Base-by-base conservation (phyloP, 306 rosid genomes). In the Pterocarpus santalinus region DNA sequence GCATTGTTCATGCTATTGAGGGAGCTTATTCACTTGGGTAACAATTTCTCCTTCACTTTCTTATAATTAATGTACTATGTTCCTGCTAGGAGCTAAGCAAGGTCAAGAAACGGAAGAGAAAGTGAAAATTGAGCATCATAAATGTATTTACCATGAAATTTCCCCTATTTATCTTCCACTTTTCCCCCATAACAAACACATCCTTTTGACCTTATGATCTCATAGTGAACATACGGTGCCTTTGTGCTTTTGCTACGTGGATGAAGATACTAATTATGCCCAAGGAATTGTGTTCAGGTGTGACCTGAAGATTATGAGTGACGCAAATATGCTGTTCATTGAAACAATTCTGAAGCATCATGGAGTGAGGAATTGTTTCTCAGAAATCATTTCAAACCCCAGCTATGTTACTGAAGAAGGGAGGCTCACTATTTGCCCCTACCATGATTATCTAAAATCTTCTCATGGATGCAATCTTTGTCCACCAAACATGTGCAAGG, bases 401-500 rank as follows among this genome's bases (percentile, higher is more conserved):
- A 84, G 92, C 82, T 47, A 56, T 55, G 75, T 88, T 39, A 83
- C 80, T 77, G 94, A 75, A 76, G 85, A 86, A 65, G 88, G 89
- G 68, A 90, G 89, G 69, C 89, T 90, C 41, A 82, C 75, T 61
- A 85, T 92, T 73, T 82, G 49, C n/a, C 94, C 92, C 8, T 92
- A 58, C 86, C 89, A 87, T 86, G 94, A 92, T 88, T 90, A 87
- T 77, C 66, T 7, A 5, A 47, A 83, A 28, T 82, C 92, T 65
- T 84, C 92, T 57, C 97, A 92, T 74, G 90, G 88, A 70, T 88
- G 94, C 84, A 78, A 33, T 43, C 80, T 88, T 17, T 92, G 97
- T 81, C 94, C 94, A 80, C 89, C 92, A 76, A 92, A 90, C 68
- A 92, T 87, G 94, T 92, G 97, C 97, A 90, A 92, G 92, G 97